phyloP scores from a whole-genome alignment of 768 basidiomycete species.

The Hydnum rufescens region DNA sequence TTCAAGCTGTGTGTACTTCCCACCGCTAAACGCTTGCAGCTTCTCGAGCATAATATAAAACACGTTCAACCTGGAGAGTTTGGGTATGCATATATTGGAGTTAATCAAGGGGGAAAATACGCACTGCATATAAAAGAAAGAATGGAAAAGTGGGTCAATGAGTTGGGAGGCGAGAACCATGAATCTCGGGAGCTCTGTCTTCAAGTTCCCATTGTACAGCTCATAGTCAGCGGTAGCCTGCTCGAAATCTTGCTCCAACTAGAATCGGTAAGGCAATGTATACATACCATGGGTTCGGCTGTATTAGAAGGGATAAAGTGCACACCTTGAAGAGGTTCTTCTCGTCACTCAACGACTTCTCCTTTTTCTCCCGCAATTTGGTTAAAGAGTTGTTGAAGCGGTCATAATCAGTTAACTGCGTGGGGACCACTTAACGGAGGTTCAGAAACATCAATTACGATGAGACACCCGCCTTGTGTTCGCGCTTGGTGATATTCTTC shows the following conservation, averaged over 20 bases:
- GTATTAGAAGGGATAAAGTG: conserved; percentile 1
- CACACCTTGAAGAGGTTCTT: conserved; percentile 88
- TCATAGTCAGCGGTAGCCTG: conserved; percentile 83
- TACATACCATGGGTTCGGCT: no score
- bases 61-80: conserved; percentile 51
- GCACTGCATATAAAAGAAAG: conserved; percentile 98
- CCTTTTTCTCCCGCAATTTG: conserved; percentile 95
- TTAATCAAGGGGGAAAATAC: conserved; percentile 18
- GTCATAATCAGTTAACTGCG: conserved; percentile 80
- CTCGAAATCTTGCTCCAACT: conserved; percentile 96
- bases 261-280: conserved; percentile 13
- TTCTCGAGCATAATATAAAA: conserved; percentile 92
- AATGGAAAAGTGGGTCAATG: conserved; percentile 94
- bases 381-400: conserved; percentile 89
- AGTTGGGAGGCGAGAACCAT: conserved; percentile 72
- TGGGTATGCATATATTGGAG: neutral
- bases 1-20: conserved; percentile 54
- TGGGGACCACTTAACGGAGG: neutral
- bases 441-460: neutral
- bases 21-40: conserved; percentile 61
- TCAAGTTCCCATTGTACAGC: conserved; percentile 74
- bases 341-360: conserved; percentile 88
- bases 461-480: conserved; percentile 60
- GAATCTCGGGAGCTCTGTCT: conserved; percentile 86
- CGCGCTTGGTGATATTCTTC: conserved; percentile 89